Conservation (phyloP, 305 asterid species). For the Fraxinus latifolia region DNA sequence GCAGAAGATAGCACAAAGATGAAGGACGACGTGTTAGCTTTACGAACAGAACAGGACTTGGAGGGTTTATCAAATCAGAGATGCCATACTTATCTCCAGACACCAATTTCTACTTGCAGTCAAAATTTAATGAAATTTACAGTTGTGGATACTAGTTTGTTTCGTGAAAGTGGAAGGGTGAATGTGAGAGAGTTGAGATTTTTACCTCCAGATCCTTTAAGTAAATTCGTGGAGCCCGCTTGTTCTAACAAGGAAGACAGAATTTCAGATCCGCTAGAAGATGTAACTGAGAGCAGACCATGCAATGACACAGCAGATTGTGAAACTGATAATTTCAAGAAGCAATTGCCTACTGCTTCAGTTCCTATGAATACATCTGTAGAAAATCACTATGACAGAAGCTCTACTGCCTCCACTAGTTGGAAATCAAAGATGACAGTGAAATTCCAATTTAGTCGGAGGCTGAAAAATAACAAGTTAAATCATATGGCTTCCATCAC, state of each 20-base stretch:
- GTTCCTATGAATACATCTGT: not conserved
- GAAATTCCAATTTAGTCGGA: constrained; percentile 26
- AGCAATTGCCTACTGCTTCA: not conserved
- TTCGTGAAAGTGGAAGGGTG: constrained; percentile 29
- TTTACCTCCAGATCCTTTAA: not conserved
- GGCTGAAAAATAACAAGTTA: constrained; percentile 31
- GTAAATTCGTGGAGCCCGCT: constrained; percentile 26
- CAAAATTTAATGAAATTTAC: constrained; percentile 45
- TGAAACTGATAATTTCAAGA: constrained; percentile 16
- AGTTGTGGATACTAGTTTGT: constrained; percentile 58
- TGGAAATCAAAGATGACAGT: constrained; percentile 28
- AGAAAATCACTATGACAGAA: not conserved
- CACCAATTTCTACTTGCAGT: constrained; percentile 52
- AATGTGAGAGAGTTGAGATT: constrained; percentile 46
- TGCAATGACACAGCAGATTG: not conserved
- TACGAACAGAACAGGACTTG: not conserved
- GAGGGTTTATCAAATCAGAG: constrained; percentile 26
- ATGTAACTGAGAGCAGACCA: not conserved
- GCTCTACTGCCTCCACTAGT: constrained; percentile 5
- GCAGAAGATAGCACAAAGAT: constrained; percentile 30
- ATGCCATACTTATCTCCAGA: constrained; percentile 58
- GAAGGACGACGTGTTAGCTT: not conserved
- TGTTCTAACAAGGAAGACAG: not conserved
- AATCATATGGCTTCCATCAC: not conserved
- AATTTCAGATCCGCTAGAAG: not conserved